Base-by-base conservation (phyloP, 176 grass and related monocot genomes). In the Phoenix dactylifera region DNA sequence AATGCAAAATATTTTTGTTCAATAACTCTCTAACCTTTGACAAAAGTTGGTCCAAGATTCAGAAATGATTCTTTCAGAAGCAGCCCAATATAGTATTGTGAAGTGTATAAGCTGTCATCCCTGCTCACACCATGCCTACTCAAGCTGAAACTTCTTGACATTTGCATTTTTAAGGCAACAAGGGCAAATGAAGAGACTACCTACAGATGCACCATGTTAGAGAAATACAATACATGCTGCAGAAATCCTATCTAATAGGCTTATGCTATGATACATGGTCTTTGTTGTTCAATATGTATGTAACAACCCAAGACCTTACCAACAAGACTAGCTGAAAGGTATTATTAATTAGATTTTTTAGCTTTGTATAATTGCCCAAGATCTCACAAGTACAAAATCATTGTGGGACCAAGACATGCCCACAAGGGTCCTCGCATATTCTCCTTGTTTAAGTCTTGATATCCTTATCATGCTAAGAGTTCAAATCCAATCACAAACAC, bases 31-130 rank as follows among this genome's bases (percentile, higher is more conserved):
- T 30, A 51, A 97, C 92, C 92, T 88, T 97, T 97, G 20, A 97
- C 66, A 81, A 97, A 97, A 72, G 87, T 97, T 61, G 92, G 92
- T 6, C 92, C 92, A 77, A 97, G 92, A 57, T 88, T 75, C 62
- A 97, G 68, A 68, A 97, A 78, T 51, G 69, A 82, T 58, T 88
- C 80, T 71, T 90, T 90, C 44, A 97, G 74, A 82, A 96, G 68
- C 64, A 82, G 72, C 12, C 92, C 92, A 55, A 87, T 52, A 75
- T 82, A 81, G 68, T 72, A 80, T 62, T 80, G 79, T 51, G 83
- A 80, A 70, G 53, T 64, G 71, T 88, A 23, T 18, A 72, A 69
- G 26, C 59, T 75, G n/a, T 73, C 53, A 51, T 51, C 74, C 22
- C 16, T 66, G n/a, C 39, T 67, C 17, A 16, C 73, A 71, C 49